phyloP scores from a whole-genome alignment of 306 rosid species.

The Vigna mungo region DNA sequence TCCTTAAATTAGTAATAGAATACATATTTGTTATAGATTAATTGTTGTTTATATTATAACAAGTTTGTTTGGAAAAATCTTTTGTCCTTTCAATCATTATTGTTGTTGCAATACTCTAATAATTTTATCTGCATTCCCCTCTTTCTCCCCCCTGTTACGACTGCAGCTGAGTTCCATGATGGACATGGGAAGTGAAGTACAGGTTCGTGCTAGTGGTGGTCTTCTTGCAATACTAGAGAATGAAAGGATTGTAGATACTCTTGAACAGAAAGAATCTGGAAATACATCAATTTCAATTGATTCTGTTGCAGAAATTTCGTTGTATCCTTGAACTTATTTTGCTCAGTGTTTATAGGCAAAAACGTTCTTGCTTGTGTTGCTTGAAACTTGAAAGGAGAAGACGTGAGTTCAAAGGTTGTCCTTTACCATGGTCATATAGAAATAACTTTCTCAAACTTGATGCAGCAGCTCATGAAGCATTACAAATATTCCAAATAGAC shows the following conservation, averaged over 20 bases:
- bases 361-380: constrained; percentile 35
- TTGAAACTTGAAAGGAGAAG: constrained; percentile 24
- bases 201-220: constrained; percentile 97
- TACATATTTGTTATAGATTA: constrained; percentile 16
- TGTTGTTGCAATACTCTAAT: constrained; percentile 28
- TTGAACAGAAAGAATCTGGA: constrained; percentile 82
- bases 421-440: constrained; percentile 70
- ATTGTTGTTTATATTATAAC: constrained; percentile 36
- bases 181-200: constrained; percentile 94
- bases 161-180: constrained; percentile 93
- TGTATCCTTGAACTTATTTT: constrained; percentile 67
- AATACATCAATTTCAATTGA: constrained; percentile 80
- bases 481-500: constrained; percentile 96
- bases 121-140: constrained; percentile 15
- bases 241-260: constrained; percentile 85
- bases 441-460: constrained; percentile 92
- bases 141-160: constrained; percentile 32
- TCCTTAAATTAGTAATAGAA: constrained; percentile 25
- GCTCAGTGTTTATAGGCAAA: constrained; percentile 37
- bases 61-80: constrained; percentile 13
- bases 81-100: constrained; percentile 27
- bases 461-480: constrained; percentile 88
- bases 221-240: constrained; percentile 96
- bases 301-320: constrained; percentile 78
- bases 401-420: constrained; percentile 42